Conservation (phyloP, 2,329 filamentous ascomycete genomes). For the Aureobasidium sp. region DNA sequence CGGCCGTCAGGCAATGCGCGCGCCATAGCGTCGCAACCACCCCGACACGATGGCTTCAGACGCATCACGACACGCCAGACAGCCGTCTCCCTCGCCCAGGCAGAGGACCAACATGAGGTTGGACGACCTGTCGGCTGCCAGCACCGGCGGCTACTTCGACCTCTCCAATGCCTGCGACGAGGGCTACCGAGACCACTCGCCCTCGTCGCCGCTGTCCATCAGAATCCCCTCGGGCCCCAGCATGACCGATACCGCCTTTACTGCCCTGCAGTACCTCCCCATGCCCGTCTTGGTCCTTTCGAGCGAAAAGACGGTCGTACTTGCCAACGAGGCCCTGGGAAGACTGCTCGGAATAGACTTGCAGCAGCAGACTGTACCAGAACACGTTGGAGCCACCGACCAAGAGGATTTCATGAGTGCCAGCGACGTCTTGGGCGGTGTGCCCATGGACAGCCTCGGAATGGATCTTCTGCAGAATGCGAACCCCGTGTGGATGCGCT, state of each 20-base stretch:
- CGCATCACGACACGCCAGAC: not conserved
- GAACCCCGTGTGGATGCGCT: slow-evolving; percentile 43
- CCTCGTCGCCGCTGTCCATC: slow-evolving; percentile 25
- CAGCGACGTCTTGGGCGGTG: slow-evolving; percentile 56
- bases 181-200: slow-evolving; percentile 16
- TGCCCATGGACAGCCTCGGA: slow-evolving; percentile 62
- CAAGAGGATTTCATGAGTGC: slow-evolving; percentile 33
- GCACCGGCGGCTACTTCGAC: slow-evolving; percentile 16
- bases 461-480: slow-evolving; percentile 68
- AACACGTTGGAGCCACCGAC: slow-evolving; percentile 28
- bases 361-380: slow-evolving; percentile 23
- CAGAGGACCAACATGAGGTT: slow-evolving; percentile 1
- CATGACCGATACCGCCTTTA: slow-evolving; percentile 46
- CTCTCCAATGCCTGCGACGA: slow-evolving; percentile 14
- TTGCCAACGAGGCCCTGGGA: slow-evolving; percentile 72
- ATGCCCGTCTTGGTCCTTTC: slow-evolving; percentile 65
- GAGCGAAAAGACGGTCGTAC: slow-evolving; percentile 59
- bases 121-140: not conserved
- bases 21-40: slow-evolving; percentile 5
- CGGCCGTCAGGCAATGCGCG: slow-evolving; percentile 7
- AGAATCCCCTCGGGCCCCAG: slow-evolving; percentile 27
- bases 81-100: slow-evolving; percentile 6
- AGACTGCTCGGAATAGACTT: slow-evolving; percentile 56
- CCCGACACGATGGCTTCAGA: not conserved
- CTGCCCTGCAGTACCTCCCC: slow-evolving; percentile 66